Evolutionary conservation across 1,284 basidiomycete genomes (phyloP).

Genomic region (Apiotrichum siamense): DNA sequence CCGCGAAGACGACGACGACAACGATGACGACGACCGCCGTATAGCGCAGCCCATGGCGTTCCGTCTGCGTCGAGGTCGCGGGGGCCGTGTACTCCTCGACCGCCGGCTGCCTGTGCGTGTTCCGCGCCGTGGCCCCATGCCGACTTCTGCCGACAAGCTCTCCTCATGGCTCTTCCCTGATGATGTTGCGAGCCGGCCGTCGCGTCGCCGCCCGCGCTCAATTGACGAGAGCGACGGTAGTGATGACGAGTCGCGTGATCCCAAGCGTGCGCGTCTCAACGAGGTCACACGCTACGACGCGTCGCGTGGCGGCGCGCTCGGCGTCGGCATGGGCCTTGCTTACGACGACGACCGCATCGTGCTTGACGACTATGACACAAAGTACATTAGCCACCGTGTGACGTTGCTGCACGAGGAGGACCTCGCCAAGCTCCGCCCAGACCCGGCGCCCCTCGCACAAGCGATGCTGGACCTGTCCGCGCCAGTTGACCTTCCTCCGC

Average conservation of each 20-base stretch:
- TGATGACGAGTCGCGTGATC: conserved; percentile 6
- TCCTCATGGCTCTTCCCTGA: conserved; percentile 35
- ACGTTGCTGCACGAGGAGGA: conserved; percentile 39
- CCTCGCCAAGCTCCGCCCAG: conserved; percentile 35
- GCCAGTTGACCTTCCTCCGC: conserved; percentile 37
- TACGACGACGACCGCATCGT: conserved; percentile 44
- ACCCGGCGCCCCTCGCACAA: conserved; percentile 26
- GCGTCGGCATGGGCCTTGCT: conserved; percentile 45
- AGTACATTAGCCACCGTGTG: conserved; percentile 42
- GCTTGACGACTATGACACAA: conserved; percentile 45
- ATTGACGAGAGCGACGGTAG: conserved; percentile 30
- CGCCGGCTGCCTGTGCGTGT: conserved; percentile 52
- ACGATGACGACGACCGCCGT: conserved; percentile 30
- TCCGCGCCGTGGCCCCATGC: conserved; percentile 21
- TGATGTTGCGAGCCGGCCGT: conserved; percentile 8
- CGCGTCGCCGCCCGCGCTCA: conserved; percentile 26
- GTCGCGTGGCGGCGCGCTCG: conserved; percentile 37
- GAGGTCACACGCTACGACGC: conserved; percentile 45
- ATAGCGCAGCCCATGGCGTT: conserved; percentile 49
- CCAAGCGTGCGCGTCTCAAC: conserved; percentile 30
- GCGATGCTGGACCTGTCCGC: conserved; percentile 29
- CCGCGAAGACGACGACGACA: conserved; percentile 20
- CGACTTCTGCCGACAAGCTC: conserved; percentile 20
- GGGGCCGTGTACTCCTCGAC: conserved; percentile 73
- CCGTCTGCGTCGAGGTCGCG: conserved; percentile 70